Percentiles rank a stretch among this genome's conserved stretches.
phyloP scores from a whole-genome alignment of 331 rosid genomes.

The Quercus lobata region DNA sequence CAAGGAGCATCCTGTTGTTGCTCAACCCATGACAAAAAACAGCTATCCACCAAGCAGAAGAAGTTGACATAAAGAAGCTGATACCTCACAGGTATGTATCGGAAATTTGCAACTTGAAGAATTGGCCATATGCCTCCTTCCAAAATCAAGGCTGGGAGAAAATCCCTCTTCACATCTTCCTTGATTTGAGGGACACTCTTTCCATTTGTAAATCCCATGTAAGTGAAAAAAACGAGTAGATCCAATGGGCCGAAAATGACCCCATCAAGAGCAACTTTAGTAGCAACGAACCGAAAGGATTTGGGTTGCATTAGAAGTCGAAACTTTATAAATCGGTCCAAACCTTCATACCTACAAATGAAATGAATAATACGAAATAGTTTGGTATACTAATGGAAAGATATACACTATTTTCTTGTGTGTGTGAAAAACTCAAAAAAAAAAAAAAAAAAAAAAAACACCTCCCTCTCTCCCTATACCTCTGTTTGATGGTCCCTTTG shows the following conservation, averaged over 20 bases:
- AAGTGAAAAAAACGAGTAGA: conserved; percentile 70
- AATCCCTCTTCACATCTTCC: conserved; percentile 85
- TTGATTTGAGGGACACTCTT: conserved; percentile 73
- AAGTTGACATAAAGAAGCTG: conserved; percentile 91
- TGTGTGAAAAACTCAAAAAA: neutral
- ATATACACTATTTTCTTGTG: neutral
- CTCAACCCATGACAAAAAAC: conserved; percentile 95
- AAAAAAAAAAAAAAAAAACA: neutral
- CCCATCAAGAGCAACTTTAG: conserved; percentile 80
- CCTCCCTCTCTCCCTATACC: neutral
- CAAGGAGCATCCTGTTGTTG: conserved; percentile 94
- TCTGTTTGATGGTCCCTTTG: neutral
- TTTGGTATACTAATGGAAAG: neutral
- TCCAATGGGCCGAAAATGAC: conserved; percentile 77
- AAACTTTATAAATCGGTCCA: conserved; percentile 65
- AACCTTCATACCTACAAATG: conserved; percentile 73
- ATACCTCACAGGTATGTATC: conserved; percentile 83
- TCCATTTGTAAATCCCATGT: conserved; percentile 83
- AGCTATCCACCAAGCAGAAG: conserved; percentile 92
- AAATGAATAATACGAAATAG: conserved; percentile 11
- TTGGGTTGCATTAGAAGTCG: conserved; percentile 62
- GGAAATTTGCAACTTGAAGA: conserved; percentile 79
- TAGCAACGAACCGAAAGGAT: conserved; percentile 67
- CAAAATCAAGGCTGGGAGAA: conserved; percentile 71
- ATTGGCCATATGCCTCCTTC: conserved; percentile 91